Conservation (phyloP, 805 yeast species). For the fission yeast (Schizosaccharomyces pombe) region DNA sequence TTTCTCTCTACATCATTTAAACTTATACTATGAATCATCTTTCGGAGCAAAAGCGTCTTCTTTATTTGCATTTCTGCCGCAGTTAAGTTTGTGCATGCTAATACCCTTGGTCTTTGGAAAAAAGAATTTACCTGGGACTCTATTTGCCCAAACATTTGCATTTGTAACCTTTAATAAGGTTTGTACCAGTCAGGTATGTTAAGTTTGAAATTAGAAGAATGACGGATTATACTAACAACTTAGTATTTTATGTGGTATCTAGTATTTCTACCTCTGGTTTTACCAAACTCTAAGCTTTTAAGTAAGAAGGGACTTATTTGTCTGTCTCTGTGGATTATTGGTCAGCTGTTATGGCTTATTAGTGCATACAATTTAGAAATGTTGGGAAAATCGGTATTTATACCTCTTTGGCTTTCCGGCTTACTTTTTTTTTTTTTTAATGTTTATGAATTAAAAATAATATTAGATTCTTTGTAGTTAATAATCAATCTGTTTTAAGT, state of each 20-base stretch:
- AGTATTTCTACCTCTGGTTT: slow-evolving; percentile 54
- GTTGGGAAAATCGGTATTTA: not conserved
- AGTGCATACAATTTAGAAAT: slow-evolving; percentile 4
- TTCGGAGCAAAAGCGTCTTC: slow-evolving; percentile 16
- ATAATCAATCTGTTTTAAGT: not conserved
- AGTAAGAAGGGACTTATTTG: slow-evolving; percentile 20
- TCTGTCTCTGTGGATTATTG: slow-evolving; percentile 34
- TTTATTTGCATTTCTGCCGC: slow-evolving; percentile 64
- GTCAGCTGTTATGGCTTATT: slow-evolving; percentile 12
- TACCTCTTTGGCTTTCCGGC: slow-evolving; percentile 1
- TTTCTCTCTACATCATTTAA: slow-evolving; percentile 64
- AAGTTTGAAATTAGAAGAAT: too few species aligned
- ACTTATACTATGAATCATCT: slow-evolving; percentile 23
- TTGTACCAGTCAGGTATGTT: slow-evolving; percentile 48
- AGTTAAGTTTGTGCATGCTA: slow-evolving; percentile 34
- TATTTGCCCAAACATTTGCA: slow-evolving; percentile 58
- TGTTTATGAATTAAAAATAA: not conserved
- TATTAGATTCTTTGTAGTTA: not conserved
- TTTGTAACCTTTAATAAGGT: slow-evolving; percentile 62
- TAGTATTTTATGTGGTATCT: slow-evolving; percentile 79
- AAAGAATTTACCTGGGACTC: slow-evolving; percentile 23
- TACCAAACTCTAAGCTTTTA: slow-evolving; percentile 18
- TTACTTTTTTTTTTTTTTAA: not conserved
- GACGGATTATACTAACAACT: not conserved
- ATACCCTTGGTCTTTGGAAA: slow-evolving; percentile 31